These are phyloP conservation scores for Ganoderma resinaceum DNA, from an alignment of 1,284 basidiomycete genomes.

Conservation along the genomic window DNA sequence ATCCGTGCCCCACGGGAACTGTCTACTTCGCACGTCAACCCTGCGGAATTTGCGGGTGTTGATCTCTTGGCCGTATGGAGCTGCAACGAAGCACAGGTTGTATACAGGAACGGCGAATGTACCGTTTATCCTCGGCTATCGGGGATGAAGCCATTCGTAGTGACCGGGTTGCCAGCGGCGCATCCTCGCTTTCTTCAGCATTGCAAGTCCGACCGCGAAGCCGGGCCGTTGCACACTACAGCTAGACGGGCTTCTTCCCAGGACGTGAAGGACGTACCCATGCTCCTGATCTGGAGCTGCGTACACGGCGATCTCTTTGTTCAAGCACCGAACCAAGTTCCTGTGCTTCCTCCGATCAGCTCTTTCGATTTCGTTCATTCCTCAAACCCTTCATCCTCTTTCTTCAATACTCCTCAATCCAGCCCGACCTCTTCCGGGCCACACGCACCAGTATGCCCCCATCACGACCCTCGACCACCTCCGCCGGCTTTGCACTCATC, in stretches of 20 bases:
- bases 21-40: background rate
- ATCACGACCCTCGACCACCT: background rate
- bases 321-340: background rate
- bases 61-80: background rate
- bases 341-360: background rate
- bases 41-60: background rate
- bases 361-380: background rate
- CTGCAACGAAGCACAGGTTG: background rate
- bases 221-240: background rate
- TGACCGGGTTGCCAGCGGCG: background rate
- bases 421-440: background rate
- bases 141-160: background rate
- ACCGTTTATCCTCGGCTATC: background rate
- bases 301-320: conserved; percentile 2
- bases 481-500: background rate
- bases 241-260: background rate
- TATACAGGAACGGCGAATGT: background rate
- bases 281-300: conserved; percentile 1
- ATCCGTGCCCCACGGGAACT: background rate
- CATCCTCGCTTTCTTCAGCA: background rate
- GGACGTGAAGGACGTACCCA: background rate
- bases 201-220: background rate
- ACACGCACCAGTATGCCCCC: background rate
- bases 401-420: background rate
- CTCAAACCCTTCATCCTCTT: background rate